Evolutionary conservation across 345 rosid species (phyloP), one percentile per base, ranked within the genome.

Genomic region (Noccaea caerulescens): DNA sequence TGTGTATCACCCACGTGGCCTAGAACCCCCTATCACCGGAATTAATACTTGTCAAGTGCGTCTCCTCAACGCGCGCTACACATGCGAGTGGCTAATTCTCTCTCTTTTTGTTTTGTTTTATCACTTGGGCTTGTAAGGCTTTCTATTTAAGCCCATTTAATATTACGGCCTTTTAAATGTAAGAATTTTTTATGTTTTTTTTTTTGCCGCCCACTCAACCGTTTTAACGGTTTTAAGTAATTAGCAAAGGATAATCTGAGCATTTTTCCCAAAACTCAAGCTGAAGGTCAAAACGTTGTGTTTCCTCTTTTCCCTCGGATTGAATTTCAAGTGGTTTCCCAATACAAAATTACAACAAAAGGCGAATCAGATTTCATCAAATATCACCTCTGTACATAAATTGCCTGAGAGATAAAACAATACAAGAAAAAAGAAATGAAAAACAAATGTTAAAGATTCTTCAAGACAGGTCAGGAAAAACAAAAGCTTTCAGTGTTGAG

Each of bases 1-100:
- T 8, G 49, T 70, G 60, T 71, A 60, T 3, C 46, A 59, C 73
- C 68, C 27, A 62, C 76, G 68, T 62, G 69, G 38, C 63, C 23
- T 62, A 0, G n/a, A 7, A 62, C 37, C 54, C 68, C 11, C 13
- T 10, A 18, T 61, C 2, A 20, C 27, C 68, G 75, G 68, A 50
- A 8, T 23, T 13, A 30, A 69, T 69, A 33, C 1, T 33, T n/a
- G 38, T 47, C 23, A 18, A 32, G 2, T 3, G 20, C 63, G 54
- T 67, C 32, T 56, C 10, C 3, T 58, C 57, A 27, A 66, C 53
- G 62, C 62, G 52, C 62, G 52, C 38, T 9, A 6, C 6, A 14
- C 11, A 16, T 18, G 55, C 37, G n/a, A 56, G 36, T 56, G 25
- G 45, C 55, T 45, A 8, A 10, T 41, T 23, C 34, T 52, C 4